phyloP scores from a whole-genome alignment of 108 stramenopile species.

The Pseudonitzschia multiseries region DNA sequence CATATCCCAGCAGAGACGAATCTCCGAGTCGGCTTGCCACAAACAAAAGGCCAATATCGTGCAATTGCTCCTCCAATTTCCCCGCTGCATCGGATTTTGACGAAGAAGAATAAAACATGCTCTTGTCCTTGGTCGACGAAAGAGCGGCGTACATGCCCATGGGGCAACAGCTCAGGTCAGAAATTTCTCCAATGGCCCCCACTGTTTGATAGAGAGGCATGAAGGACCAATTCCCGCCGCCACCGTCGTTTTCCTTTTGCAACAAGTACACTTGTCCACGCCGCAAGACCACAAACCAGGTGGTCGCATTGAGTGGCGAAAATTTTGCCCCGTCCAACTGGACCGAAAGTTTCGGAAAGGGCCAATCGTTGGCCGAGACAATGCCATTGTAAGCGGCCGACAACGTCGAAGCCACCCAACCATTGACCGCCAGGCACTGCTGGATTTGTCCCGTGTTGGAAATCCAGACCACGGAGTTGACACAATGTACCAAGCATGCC shows the following conservation, averaged over 20 bases:
- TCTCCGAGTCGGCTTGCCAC: slow-evolving; percentile 84
- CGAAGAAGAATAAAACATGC: not conserved
- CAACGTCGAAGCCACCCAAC: slow-evolving; percentile 67
- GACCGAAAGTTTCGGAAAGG: slow-evolving; percentile 65
- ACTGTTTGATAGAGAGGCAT: slow-evolving; percentile 62
- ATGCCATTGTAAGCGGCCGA: slow-evolving; percentile 40
- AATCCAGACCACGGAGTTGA: slow-evolving; percentile 66
- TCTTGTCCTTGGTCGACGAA: not conserved
- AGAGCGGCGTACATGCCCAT: slow-evolving; percentile 24
- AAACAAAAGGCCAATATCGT: slow-evolving; percentile 63
- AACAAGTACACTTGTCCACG: slow-evolving; percentile 65
- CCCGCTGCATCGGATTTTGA: not conserved
- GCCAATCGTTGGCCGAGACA: slow-evolving; percentile 62
- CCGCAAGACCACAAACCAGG: slow-evolving; percentile 65
- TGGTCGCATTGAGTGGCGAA: slow-evolving; percentile 45
- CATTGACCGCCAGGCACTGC: slow-evolving; percentile 74
- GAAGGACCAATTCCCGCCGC: slow-evolving; percentile 44
- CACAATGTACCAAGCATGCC: slow-evolving; percentile 63
- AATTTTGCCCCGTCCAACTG: slow-evolving; percentile 71
- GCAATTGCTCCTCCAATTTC: not conserved
- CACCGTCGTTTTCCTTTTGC: slow-evolving; percentile 38
- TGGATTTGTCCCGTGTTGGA: slow-evolving; percentile 62
- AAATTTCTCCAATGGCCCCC: slow-evolving; percentile 69
- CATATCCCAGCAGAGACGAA: slow-evolving; percentile 75
- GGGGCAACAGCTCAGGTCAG: slow-evolving; percentile 43